These are phyloP conservation scores for Orbilia javanica DNA, from an alignment of 2,329 filamentous ascomycete species.

Conservation along the genomic window DNA sequence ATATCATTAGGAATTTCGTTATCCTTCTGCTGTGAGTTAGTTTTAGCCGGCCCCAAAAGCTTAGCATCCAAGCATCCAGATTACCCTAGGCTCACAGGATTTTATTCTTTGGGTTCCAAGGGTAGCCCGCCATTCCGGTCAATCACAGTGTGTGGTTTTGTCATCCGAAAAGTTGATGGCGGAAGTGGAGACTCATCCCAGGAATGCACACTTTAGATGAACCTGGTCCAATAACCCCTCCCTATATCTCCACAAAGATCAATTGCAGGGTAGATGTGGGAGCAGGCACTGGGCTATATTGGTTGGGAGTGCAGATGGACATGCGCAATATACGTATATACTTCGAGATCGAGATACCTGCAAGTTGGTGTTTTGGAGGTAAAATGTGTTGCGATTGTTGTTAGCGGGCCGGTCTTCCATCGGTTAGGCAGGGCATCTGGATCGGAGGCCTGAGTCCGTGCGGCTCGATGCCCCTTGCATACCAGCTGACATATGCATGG, in stretches of 20 bases:
- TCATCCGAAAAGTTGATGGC: conserved; percentile 36
- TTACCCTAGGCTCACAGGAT: background rate
- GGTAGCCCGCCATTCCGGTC: conserved; percentile 39
- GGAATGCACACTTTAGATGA: background rate
- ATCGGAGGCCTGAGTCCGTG: conserved; percentile 49
- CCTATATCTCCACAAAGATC: background rate
- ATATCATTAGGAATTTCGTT: background rate
- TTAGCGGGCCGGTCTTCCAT: conserved; percentile 54
- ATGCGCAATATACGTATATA: background rate
- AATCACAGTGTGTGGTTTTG: conserved; percentile 56
- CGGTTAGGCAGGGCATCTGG: conserved; percentile 5
- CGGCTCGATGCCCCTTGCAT: conserved; percentile 28
- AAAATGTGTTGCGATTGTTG: conserved; percentile 49
- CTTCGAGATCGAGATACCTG: background rate
- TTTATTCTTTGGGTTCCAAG: conserved; percentile 15
- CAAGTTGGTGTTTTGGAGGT: background rate
- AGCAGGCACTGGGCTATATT: background rate
- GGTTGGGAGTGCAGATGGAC: background rate
- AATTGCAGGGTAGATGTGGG: background rate
- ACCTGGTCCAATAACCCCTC: background rate
- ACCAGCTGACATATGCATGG: background rate
- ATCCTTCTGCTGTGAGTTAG: background rate
- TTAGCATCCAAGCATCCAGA: conserved; percentile 49
- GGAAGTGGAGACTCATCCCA: background rate
- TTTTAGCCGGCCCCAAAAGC: conserved; percentile 54